Conservation (phyloP, 768 basidiomycete genomes). For the Mycena pura region DNA sequence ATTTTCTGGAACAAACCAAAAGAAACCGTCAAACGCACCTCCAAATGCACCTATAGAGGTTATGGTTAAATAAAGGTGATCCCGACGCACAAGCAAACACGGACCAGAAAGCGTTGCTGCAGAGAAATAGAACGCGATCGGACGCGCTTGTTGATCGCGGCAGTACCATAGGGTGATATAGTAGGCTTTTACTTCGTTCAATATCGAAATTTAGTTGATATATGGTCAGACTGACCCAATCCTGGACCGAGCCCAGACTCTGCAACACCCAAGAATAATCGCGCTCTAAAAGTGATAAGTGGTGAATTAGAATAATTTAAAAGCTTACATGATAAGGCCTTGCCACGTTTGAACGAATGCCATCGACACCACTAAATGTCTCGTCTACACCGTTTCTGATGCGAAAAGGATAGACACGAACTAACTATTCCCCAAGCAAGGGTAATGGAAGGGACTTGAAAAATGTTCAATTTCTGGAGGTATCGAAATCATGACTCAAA, state of each 20-base stretch:
- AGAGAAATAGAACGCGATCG: slow-evolving; percentile 63
- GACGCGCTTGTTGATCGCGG: slow-evolving; percentile 55
- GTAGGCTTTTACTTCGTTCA: slow-evolving; percentile 37
- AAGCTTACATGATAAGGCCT: slow-evolving; percentile 38
- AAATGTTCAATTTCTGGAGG: not conserved
- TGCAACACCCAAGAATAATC: slow-evolving; percentile 33
- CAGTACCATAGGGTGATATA: slow-evolving; percentile 62
- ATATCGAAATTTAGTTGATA: not conserved
- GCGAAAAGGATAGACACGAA: slow-evolving; percentile 10
- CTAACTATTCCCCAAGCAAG: slow-evolving; percentile 36
- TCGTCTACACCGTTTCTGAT: not conserved
- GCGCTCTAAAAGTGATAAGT: slow-evolving; percentile 34
- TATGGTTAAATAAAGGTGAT: not conserved
- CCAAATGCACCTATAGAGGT: slow-evolving; percentile 48
- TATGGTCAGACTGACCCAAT: slow-evolving; percentile 32
- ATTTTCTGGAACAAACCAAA: too few relatives aligned
- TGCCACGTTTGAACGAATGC: slow-evolving; percentile 33
- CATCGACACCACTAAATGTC: slow-evolving; percentile 33
- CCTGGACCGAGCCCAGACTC: slow-evolving; percentile 36
- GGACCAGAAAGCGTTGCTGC: slow-evolving; percentile 57
- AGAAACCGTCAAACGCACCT: too few relatives aligned
- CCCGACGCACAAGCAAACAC: not conserved
- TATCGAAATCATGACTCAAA: not conserved
- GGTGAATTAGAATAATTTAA: slow-evolving; percentile 29
- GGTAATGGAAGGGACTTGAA: slow-evolving; percentile 31